Base-by-base conservation (phyloP, 768 basidiomycete genomes). In the Mycena belliarum region DNA sequence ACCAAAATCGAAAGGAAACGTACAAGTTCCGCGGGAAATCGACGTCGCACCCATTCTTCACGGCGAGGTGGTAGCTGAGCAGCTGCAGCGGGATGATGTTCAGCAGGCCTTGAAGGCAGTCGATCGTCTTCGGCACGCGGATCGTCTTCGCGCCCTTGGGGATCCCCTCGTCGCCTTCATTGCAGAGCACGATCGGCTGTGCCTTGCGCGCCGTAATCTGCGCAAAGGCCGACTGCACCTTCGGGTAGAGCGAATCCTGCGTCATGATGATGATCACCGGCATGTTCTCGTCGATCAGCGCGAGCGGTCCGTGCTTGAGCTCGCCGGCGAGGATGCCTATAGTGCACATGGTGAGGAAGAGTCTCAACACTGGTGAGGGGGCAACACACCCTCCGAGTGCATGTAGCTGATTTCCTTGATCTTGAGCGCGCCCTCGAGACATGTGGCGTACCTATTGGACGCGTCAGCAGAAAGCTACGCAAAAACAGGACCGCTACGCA, bases 191-290 rank as follows among this genome's bases (percentile, higher is more conserved):
- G 73, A 99, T 91, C 52, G 91, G 92, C 61, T 92, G 88, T 48
- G 95, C 97, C 74, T 95, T 96, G 72, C 97, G 90, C 43, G 97
- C 96, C 4, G 94, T 96, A 73, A 99, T 96, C 76, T 99, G 97
- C 25, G 94, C 77, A 65, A 97, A 93, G 37, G 97, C 97, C 9
- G 89, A 91, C 69, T 98, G 95, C 43, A 98, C 95, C 80, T 99
- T 98, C 69, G 95, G 94, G 76, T 98, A 98, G 24, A 98, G 79
- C 42, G 95, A 97, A 75, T 99, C 97, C 64, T 92, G 89, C 26
- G 97, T 99, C 97, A 99, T 99, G 77, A 99, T 86, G 76, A 99
- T 93, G 79, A 98, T 98, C 65, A 98, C 93, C 40, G 94, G 86
- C 91, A 97, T 93, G 77, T 96, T 95, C 77, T 98, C 97, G 70